These are phyloP conservation scores for Omphalotus guepiniiformis DNA, from an alignment of 768 basidiomycete genomes.

Conservation along the genomic window DNA sequence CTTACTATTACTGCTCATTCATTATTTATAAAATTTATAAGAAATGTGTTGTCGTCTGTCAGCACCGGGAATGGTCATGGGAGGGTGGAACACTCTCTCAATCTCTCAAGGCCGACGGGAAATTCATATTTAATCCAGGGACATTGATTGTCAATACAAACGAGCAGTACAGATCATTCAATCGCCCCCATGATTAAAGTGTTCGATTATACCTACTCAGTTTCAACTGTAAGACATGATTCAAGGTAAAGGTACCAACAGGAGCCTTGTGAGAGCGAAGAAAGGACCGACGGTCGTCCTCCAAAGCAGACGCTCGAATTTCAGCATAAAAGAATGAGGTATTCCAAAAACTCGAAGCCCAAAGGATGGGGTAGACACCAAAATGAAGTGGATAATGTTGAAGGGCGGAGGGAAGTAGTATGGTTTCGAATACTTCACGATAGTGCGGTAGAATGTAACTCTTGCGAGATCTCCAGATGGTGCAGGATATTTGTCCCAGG, in stretches of 20 bases:
- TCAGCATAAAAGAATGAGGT: slow-evolving; percentile 10
- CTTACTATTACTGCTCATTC: too few relatives aligned
- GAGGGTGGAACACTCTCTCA: too few relatives aligned
- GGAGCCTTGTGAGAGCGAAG: slow-evolving; percentile 19
- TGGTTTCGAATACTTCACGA: slow-evolving; percentile 29
- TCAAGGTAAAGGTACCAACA: not conserved
- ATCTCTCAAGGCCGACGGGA: too few relatives aligned
- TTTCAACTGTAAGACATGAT: not conserved
- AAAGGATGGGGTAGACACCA: slow-evolving; percentile 19
- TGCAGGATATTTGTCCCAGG: slow-evolving; percentile 49
- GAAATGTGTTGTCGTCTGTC: too few relatives aligned
- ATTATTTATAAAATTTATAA: too few relatives aligned
- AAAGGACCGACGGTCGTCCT: slow-evolving; percentile 36
- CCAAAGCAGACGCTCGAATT: slow-evolving; percentile 36
- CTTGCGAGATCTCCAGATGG: slow-evolving; percentile 42
- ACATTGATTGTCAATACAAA: too few relatives aligned
- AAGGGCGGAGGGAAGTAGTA: slow-evolving; percentile 49
- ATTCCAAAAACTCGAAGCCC: slow-evolving; percentile 17
- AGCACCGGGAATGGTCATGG: too few relatives aligned
- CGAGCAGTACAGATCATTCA: too few relatives aligned
- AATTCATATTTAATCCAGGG: too few relatives aligned
- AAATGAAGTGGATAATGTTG: slow-evolving; percentile 35
- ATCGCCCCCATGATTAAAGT: too few relatives aligned
- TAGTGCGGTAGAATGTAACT: slow-evolving; percentile 31
- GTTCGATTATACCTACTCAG: too few relatives aligned